A percentile compares a stretch with the other conserved stretches of the same genome.
Evolutionary conservation across 306 rosid species (phyloP).

Genomic region (Sechiopsis laciniata): DNA sequence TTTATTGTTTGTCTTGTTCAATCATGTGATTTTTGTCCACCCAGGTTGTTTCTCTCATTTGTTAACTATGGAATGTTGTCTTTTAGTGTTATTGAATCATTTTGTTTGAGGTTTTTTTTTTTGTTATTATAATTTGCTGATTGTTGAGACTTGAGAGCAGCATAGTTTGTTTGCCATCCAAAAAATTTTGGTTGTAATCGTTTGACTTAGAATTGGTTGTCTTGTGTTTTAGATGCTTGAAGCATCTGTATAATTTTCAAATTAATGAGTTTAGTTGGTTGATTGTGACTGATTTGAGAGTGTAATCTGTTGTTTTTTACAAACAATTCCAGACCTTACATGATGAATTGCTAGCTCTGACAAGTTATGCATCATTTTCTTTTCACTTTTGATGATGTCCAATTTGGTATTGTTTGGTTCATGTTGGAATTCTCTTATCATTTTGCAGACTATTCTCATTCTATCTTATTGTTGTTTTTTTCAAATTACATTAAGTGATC

Average conservation of each 20-base stretch:
- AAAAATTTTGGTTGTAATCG: neutral
- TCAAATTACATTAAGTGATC: neutral
- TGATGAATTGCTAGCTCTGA: neutral
- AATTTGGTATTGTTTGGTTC: slow-evolving; percentile 5
- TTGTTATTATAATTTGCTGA: neutral
- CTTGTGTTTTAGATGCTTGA: neutral
- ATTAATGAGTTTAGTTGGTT: neutral
- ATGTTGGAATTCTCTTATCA: neutral
- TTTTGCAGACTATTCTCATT: neutral
- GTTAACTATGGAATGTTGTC: neutral
- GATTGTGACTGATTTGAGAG: slow-evolving; percentile 9
- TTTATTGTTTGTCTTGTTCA: slow-evolving; percentile 7
- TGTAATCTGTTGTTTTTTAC: neutral
- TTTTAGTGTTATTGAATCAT: neutral
- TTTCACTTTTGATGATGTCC: neutral
- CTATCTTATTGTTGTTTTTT: neutral
- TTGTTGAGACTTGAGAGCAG: neutral
- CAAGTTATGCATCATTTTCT: neutral
- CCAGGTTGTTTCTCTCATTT: neutral
- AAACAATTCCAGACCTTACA: neutral
- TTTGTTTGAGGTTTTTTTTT: neutral
- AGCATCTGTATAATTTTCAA: neutral
- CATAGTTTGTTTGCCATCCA: neutral
- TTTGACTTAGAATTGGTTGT: neutral
- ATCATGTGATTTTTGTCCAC: neutral